These are phyloP conservation scores for Kwoniella dendrophila DNA, from an alignment of 768 basidiomycete species.

Conservation along the genomic window DNA sequence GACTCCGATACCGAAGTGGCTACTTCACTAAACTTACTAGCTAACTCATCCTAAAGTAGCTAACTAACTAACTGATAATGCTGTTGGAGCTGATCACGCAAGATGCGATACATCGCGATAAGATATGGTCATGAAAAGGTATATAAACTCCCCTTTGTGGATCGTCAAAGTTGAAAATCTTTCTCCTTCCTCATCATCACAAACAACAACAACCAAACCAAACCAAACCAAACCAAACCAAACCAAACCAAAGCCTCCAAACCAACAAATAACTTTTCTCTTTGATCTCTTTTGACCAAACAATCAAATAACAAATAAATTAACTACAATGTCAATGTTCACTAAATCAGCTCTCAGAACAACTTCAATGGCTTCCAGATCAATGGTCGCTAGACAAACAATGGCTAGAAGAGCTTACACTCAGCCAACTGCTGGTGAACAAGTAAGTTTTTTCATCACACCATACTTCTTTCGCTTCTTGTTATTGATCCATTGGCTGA, in stretches of 20 bases:
- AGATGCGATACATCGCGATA: not conserved
- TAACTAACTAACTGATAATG: too few species aligned
- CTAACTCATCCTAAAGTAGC: not conserved
- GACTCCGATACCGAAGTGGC: not conserved
- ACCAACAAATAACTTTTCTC: too few species aligned
- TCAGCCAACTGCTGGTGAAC: conserved; percentile 11
- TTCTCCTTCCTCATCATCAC: conserved; percentile 18
- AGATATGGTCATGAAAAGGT: conserved; percentile 3
- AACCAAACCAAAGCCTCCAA: conserved; percentile 8
- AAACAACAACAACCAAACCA: conserved; percentile 6
- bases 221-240: conserved; percentile 6
- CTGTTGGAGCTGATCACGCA: not conserved
- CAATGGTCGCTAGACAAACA: conserved; percentile 13
- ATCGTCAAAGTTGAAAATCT: not conserved
- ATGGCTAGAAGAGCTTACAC: conserved; percentile 16
- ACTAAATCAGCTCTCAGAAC: conserved; percentile 20
- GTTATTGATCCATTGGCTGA: conserved; percentile 1
- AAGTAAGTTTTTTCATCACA: conserved; percentile 9
- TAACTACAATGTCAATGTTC: conserved; percentile 22
- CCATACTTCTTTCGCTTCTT: not conserved
- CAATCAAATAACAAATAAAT: conserved; percentile 3
- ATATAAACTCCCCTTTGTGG: conserved; percentile 19
- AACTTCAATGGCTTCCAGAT: conserved; percentile 6
- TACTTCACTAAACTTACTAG: too few species aligned
- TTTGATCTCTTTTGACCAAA: too few species aligned